These are phyloP conservation scores for Trichomonas tenax DNA, from an alignment of 208 protist genomes.

Conservation along the genomic window DNA sequence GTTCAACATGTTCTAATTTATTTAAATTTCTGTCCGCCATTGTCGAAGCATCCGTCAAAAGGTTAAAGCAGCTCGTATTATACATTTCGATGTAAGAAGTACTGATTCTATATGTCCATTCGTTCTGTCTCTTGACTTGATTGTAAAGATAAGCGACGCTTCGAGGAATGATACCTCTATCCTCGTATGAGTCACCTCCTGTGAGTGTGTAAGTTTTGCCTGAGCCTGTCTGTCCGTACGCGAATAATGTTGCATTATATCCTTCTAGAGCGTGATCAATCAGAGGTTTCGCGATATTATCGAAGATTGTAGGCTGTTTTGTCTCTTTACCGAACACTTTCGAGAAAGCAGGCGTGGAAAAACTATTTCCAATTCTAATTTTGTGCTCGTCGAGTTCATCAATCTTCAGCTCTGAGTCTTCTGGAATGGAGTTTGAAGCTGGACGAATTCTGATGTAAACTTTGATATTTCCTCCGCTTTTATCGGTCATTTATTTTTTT, in stretches of 20 bases:
- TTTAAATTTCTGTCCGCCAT: background rate
- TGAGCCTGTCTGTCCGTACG: conserved; percentile 39
- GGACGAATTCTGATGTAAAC: background rate
- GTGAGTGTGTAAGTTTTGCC: conserved; percentile 41
- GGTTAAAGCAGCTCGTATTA: conserved; percentile 31
- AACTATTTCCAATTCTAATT: background rate
- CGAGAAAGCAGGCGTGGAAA: background rate
- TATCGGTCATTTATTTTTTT: background rate
- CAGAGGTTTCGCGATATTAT: conserved; percentile 28
- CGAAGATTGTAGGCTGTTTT: conserved; percentile 37
- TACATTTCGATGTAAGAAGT: conserved; percentile 44
- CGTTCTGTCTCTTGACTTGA: background rate
- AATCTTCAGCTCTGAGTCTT: background rate
- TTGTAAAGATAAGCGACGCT: conserved; percentile 22
- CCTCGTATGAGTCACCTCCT: conserved; percentile 28
- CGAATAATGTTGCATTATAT: conserved; percentile 37
- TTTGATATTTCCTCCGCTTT: background rate
- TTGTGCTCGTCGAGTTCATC: background rate
- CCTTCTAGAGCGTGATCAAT: conserved; percentile 33
- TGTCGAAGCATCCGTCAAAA: conserved; percentile 10
- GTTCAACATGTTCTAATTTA: background rate
- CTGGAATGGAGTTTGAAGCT: background rate
- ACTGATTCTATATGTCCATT: background rate
- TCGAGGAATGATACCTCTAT: conserved; percentile 38
- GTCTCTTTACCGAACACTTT: conserved; percentile 27